A percentile compares a stretch with the other conserved stretches of the same genome.
These are phyloP conservation scores for Vitis amurensis DNA, from an alignment of 164 flowering plant genomes.

Conservation along the genomic window DNA sequence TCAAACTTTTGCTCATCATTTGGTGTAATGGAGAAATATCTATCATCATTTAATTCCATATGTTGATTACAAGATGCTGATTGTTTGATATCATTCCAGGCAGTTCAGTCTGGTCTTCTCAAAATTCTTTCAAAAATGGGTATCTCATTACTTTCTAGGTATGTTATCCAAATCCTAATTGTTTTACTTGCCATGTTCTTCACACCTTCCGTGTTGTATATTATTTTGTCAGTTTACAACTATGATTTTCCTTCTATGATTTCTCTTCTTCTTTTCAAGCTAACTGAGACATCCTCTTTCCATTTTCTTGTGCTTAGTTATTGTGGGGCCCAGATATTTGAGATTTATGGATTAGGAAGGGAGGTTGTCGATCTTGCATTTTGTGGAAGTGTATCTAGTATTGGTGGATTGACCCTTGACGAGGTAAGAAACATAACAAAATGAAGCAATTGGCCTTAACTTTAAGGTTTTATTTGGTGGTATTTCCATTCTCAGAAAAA, in stretches of 20 bases:
- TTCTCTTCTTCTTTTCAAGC: neutral
- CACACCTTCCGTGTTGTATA: no score
- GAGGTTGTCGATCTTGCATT: conserved; percentile 91
- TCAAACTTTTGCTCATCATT: neutral
- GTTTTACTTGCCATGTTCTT: no score
- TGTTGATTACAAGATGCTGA: conserved; percentile 1
- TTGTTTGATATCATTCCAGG: conserved; percentile 46
- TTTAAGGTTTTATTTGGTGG: neutral
- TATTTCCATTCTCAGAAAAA: neutral
- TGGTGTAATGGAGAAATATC: neutral
- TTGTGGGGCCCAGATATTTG: conserved; percentile 99
- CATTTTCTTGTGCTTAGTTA: conserved; percentile 52
- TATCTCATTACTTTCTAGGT: conserved; percentile 98
- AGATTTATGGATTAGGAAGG: conserved; percentile 89
- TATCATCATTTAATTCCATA: neutral
- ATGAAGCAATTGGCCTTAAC: neutral
- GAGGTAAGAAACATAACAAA: conserved; percentile 56
- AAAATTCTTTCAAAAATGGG: conserved; percentile 99
- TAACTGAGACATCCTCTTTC: conserved; percentile 2
- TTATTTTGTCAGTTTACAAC: neutral
- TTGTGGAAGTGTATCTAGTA: conserved; percentile 82
- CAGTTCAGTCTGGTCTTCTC: conserved; percentile 86
- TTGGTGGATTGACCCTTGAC: conserved; percentile 88
- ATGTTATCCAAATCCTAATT: neutral
- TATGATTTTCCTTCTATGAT: neutral